Evolutionary conservation across 352 stramenopile genomes (phyloP), one percentile per base, ranked within the genome.

Genomic region (Phytophthora megakarya): DNA sequence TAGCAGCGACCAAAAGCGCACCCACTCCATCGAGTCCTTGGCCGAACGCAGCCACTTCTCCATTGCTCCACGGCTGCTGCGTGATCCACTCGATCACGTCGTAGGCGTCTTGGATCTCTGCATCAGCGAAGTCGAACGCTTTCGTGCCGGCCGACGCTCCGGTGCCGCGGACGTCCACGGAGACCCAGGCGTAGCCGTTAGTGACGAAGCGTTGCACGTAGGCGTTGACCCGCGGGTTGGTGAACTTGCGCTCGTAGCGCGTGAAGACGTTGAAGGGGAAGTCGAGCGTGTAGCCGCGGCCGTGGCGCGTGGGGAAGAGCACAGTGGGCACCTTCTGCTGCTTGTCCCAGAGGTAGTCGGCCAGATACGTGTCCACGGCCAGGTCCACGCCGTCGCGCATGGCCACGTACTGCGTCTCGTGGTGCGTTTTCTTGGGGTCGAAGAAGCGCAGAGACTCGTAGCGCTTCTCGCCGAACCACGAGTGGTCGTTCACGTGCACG

Each of bases 41-140:
- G 44, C 86, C 86, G 40, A 92, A 81, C 1, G 76, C 72, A 11
- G 76, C 81, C 10, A 94, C 86, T 15, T 92, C 66, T 48, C 86
- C 86, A 72, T 92, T 90, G 21, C 81, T 92, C 86, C 86, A 94
- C 3, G 76, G 68, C 60, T 94, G 86, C 61, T 88, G 50, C 0
- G 78, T 86, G 67, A 94, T 83, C 86, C 86, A 94, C 50, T 94
- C 81, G 43, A 94, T 81, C 13, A 94, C 48, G 38, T 92, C 83
- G 53, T 90, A 88, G 12, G 70, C 81, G 40, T 94, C 86, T 18
- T 83, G 55, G n/a, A 90, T 61, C 53, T 94, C 86, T 21, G 84
- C 64, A 43, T 92, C 80, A 2, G 62, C 69, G 37, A 94, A 94
- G 49, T 94, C 86, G 25, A 76, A 73, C 16, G 22, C 43, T 67